Base-by-base conservation (phyloP, 495 filamentous ascomycete genomes). In the Astrothelium subdiscretum region DNA sequence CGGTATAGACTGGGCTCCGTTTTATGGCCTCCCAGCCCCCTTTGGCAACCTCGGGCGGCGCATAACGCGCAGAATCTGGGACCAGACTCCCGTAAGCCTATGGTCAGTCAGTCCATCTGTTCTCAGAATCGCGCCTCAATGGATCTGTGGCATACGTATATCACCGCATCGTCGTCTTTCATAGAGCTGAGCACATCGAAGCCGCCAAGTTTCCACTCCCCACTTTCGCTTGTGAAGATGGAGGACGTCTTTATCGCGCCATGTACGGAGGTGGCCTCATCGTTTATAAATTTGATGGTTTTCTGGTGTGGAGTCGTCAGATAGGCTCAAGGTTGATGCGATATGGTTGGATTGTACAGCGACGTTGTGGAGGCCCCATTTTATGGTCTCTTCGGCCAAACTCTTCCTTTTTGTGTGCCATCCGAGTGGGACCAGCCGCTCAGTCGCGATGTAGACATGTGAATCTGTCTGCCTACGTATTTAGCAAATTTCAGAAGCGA, bases 191-290 rank as follows among this genome's bases (percentile, higher is more conserved):
- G 72, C 11, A 95, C 81, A 65, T 98, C 95, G 62, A 97, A 94
- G 10, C 94, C 94, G 3, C 88, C 91, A 2, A 98, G 76, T 72
- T 94, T 97, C 94, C 94, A 98, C 72, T 97, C 94, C 31, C 94
- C 94, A 74, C 94, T 96, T 71, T 97, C 92, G 72, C 90, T 88
- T 15, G 86, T 89, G 70, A 87, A 97, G 66, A 98, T 81, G 0
- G 92, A 96, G 1, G 89, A 88, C 24, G 87, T 84, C 60, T 89
- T 83, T 31, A 97, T 78, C 63, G 82, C 89, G 40, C 92, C 94
- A 68, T 98, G 94, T 3, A 97, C 84, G 0, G 91, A 95, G 3
- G 86, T 79, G 1, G 92, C 94, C 66, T 97, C 95, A 38, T 89
- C 87, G 69, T 97, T 97, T 68, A 98, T 89, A 68, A 98, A 98